Conservation (phyloP, 2,329 filamentous ascomycete species). For the Didymella pomorum region DNA sequence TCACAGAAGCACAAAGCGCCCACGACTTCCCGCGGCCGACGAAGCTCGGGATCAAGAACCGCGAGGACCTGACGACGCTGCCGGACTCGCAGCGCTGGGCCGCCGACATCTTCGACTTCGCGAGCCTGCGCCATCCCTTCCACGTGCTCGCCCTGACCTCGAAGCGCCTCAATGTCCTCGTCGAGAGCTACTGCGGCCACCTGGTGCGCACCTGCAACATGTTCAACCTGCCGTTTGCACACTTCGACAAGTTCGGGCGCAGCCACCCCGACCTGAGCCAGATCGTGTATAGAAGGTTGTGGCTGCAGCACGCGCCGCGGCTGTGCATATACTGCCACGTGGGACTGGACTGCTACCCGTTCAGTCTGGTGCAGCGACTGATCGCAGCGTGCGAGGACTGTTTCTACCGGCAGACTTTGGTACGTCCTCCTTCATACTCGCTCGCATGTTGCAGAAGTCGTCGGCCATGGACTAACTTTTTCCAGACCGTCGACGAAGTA, state of each 20-base stretch:
- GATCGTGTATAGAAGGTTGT: slow-evolving; percentile 43
- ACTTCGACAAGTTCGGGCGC: slow-evolving; percentile 33
- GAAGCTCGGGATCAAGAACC: slow-evolving; percentile 31
- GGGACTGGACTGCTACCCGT: slow-evolving; percentile 38
- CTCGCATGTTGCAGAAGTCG: no score
- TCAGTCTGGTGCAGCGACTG: slow-evolving; percentile 26
- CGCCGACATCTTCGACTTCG: slow-evolving; percentile 39
- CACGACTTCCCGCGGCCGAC: slow-evolving; percentile 27
- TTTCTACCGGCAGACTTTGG: slow-evolving; percentile 42
- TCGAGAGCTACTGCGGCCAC: slow-evolving; percentile 41
- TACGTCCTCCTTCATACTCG: no score
- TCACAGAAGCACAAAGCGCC: slow-evolving; percentile 39
- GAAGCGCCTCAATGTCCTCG: slow-evolving; percentile 26
- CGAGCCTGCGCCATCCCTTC: slow-evolving; percentile 37
- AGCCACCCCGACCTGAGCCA: slow-evolving; percentile 38
- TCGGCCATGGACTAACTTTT: no score
- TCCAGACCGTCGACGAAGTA: slow-evolving; percentile 40
- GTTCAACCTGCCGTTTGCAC: slow-evolving; percentile 43
- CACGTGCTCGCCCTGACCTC: slow-evolving; percentile 40
- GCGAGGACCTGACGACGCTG: slow-evolving; percentile 31
- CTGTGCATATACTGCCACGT: slow-evolving; percentile 39
- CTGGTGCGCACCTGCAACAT: slow-evolving; percentile 37
- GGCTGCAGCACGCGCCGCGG: slow-evolving; percentile 42
- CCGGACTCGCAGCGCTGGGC: slow-evolving; percentile 39
- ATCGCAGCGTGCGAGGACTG: slow-evolving; percentile 38